Base-by-base conservation (phyloP, 2,329 filamentous ascomycete species). In the Penicillium sp. region DNA sequence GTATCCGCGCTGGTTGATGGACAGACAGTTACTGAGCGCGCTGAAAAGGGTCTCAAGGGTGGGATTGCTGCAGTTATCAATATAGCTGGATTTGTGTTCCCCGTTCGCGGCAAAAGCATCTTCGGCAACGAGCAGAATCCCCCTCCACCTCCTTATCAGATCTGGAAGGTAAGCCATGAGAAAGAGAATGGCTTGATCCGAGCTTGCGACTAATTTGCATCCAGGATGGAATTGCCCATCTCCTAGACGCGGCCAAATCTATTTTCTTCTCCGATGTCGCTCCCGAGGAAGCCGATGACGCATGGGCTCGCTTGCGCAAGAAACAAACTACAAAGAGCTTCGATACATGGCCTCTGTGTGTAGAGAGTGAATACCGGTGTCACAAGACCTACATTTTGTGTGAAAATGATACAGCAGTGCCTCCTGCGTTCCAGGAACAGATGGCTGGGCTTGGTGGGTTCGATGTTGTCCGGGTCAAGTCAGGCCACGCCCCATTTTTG, bases 1-100 rank as follows among this genome's bases (percentile, higher is more conserved):
- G 68, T 64, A 1, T 64, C 64, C 25, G 70, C 65, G 37, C 72
- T 70, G 3, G 57, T 76, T 2, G 59, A 63, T 4, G 75, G 71
- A 1, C 62, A 72, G 2, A 63, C 61, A 6, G 33, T 55, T 35
- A 45, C 51, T 30, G 61, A 63, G 30, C 61, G 58, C 10, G 30
- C 51, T 42, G 61, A 60, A 22, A 57, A 51, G 51, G 61, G 58
- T n/a, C 37, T 60, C 14, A 30, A 28, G 43, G 61, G 61, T 7
- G 61, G 61, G 28, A 60, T 63, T 14, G 25, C 25, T 25, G 61
- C 40, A 4, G 58, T 63, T 11, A 14, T 63, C 28, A 63, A 25
- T 40, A 52, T 63, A 4, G 61, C 61, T 3, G 61, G 61, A 13
- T 63, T 60, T 42, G 61, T 25, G 54, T 60, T 60, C 13, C 61